Conservation (phyloP, 257 asterid species). For the Nicotiana sylvestris region DNA sequence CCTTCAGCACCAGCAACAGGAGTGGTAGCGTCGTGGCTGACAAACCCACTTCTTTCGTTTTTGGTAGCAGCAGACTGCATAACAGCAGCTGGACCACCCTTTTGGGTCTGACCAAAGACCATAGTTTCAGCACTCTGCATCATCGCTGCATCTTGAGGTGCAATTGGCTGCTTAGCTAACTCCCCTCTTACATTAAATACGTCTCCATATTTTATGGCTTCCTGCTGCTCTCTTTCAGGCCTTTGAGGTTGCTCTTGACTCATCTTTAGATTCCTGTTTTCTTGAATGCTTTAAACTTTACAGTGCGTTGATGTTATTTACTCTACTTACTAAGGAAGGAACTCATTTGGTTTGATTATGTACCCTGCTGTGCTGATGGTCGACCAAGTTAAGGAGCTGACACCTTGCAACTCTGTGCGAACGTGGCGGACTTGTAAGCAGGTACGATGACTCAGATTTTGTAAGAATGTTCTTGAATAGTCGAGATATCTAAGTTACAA, state of each 20-base stretch:
- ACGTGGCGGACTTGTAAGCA: not conserved
- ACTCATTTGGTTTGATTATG: not conserved
- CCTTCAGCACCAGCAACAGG: conserved; percentile 32
- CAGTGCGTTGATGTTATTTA: not conserved
- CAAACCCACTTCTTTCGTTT: conserved; percentile 52
- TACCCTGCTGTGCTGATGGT: not conserved
- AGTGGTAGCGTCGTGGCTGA: conserved; percentile 33
- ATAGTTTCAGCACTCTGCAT: conserved; percentile 59
- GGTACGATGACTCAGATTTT: not conserved
- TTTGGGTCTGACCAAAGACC: conserved; percentile 47
- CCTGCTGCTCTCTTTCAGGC: conserved; percentile 18
- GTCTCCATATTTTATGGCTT: conserved; percentile 55
- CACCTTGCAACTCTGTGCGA: not conserved
- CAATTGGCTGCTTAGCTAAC: conserved; percentile 43
- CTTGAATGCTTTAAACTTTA: not conserved
- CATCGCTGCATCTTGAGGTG: conserved; percentile 70
- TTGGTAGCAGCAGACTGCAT: conserved; percentile 60
- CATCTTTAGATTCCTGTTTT: conserved; percentile 15
- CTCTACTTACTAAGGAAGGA: not conserved
- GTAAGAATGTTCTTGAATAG: not conserved
- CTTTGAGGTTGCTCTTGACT: conserved; percentile 45
- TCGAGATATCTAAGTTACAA: not conserved
- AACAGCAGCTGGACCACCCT: conserved; percentile 53
- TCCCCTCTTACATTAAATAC: conserved; percentile 51
- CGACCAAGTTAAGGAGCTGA: not conserved